Percentiles rank a stretch among this genome's conserved stretches.
Evolutionary conservation across 1,284 basidiomycete species (phyloP).

Genomic region (Marasmius oreades): DNA sequence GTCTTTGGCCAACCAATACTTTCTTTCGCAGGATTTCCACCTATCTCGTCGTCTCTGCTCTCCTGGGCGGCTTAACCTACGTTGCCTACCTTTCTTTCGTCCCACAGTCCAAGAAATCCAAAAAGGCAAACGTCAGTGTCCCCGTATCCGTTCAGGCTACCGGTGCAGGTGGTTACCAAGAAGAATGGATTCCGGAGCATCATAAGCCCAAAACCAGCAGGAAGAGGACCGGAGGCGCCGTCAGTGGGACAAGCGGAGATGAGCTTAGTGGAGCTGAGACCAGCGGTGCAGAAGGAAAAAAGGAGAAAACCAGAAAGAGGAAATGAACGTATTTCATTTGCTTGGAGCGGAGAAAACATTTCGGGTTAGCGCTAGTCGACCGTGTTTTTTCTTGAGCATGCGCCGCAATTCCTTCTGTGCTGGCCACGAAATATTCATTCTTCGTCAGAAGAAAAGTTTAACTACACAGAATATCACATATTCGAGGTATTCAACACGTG

Average conservation of each 20-base stretch:
- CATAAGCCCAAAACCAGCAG: conserved; percentile 64
- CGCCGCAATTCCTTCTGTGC: too few species aligned
- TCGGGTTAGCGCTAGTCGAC: too few species aligned
- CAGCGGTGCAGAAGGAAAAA: conserved; percentile 56
- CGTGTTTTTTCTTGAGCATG: too few species aligned
- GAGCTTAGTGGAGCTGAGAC: conserved; percentile 60
- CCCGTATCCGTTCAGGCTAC: conserved; percentile 66
- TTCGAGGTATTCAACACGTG: neutral
- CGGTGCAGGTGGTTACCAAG: conserved; percentile 74
- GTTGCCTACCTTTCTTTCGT: conserved; percentile 66
- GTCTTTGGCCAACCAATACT: conserved; percentile 3
- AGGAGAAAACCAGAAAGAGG: conserved; percentile 54
- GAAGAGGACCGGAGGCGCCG: conserved; percentile 36
- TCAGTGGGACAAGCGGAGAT: conserved; percentile 53
- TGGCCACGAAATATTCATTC: neutral
- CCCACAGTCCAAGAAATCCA: conserved; percentile 52
- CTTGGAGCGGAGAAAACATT: neutral
- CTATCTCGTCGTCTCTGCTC: conserved; percentile 67
- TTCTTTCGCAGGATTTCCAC: conserved; percentile 58
- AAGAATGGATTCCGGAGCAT: conserved; percentile 91
- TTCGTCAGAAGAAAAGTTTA: neutral
- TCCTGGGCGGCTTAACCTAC: conserved; percentile 67
- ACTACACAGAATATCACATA: neutral
- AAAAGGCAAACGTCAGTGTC: conserved; percentile 43
- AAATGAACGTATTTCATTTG: neutral